These are phyloP conservation scores for Coprinopsis sp. DNA, from an alignment of 768 basidiomycete genomes.

Conservation along the genomic window DNA sequence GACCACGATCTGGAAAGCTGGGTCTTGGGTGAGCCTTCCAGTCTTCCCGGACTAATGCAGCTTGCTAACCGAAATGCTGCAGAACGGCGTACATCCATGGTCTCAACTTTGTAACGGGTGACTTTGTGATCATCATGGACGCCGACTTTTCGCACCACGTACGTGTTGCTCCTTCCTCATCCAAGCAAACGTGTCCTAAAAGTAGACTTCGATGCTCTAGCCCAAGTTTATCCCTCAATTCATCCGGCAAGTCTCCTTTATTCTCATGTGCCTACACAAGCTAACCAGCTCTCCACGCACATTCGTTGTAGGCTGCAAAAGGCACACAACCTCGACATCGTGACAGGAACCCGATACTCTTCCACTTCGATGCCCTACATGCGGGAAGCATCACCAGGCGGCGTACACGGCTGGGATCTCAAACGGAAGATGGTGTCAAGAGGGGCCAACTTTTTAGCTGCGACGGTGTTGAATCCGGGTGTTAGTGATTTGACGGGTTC, in stretches of 20 bases:
- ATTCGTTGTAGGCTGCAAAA: constrained; percentile 59
- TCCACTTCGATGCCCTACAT: constrained; percentile 52
- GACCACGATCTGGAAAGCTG: constrained; percentile 85
- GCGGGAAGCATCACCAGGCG: constrained; percentile 66
- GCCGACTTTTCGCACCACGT: constrained; percentile 96
- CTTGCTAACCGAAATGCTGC: constrained; percentile 5
- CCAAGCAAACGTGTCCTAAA: not conserved
- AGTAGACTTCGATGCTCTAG: constrained; percentile 31
- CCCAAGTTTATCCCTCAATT: constrained; percentile 95
- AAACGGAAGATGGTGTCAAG: constrained; percentile 84
- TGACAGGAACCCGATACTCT: constrained; percentile 88
- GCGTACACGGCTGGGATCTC: constrained; percentile 90
- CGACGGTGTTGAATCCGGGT: constrained; percentile 77
- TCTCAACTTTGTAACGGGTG: constrained; percentile 81
- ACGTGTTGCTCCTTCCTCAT: constrained; percentile 26
- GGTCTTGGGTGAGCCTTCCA: constrained; percentile 71
- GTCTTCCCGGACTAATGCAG: not conserved
- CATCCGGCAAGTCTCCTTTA: constrained; percentile 53
- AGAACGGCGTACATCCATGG: constrained; percentile 94
- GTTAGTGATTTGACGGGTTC: constrained; percentile 90
- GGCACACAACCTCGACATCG: constrained; percentile 85
- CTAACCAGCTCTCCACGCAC: too few relatives aligned
- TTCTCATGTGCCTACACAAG: not conserved
- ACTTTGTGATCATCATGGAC: constrained; percentile 97
- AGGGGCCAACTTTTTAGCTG: constrained; percentile 89